Evolutionary conservation across 2,329 filamentous ascomycete genomes (phyloP), one percentile per base, ranked within the genome.

Genomic region (Monilinia aucupariae): DNA sequence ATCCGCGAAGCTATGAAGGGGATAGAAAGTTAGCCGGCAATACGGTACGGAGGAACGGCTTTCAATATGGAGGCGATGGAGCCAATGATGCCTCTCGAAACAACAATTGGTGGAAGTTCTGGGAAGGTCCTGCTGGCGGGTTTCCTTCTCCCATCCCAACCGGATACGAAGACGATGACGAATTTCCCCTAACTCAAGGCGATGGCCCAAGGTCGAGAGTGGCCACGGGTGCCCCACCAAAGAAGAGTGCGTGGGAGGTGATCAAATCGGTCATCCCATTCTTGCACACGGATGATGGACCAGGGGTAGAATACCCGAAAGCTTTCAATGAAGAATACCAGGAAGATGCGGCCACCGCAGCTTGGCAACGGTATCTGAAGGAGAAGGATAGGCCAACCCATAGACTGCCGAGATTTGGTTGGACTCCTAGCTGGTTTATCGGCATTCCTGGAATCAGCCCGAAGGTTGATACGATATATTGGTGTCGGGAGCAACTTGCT

Each of bases 381-480:
- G 83, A 85, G 64, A 92, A 89, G 63, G 86, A 97, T 65, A 87
- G 94, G 45, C 91, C 93, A 22, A 96, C 90, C 0, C 92, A 96
- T 78, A 86, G 87, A 53, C 78, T 97, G 12, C 85, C 91, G 0
- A 77, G 82, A 3, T 83, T 85, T 68, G 78, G 78, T 17, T 81
- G 80, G 73, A 79, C 77, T 0, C 81, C 81, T 1, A 68, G 68
- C 47, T 97, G 89, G 88, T 85, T 96, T 74, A 88, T 89, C 3
- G 85, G 86, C 0, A 74, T 96, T n/a, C 91, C 89, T 6, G 76
- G 92, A 1, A 75, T 96, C 56, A 92, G 90, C 61, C 88, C 91
- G 74, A 97, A 97, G 75, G 92, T 97, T 1, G 94, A 99, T 74
- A 93, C 89, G 0, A 97, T 99, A 68, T 92, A 96, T 72, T 89